phyloP scores from a whole-genome alignment of 1,139 yeast genomes.

The Kazachstania sp. region DNA sequence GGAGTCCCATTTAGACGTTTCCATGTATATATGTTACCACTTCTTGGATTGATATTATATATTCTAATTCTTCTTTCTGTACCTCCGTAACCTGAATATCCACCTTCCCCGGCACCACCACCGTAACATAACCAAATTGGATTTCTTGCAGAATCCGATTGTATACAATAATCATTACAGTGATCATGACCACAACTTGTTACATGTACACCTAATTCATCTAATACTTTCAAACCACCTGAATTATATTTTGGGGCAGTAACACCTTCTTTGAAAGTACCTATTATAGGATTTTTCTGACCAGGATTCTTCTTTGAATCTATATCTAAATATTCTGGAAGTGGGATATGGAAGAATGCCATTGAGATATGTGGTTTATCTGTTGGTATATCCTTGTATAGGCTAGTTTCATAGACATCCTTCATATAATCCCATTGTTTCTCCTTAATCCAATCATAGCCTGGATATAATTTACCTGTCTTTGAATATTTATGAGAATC shows the following conservation, averaged over 20 bases:
- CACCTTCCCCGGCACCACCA: constrained; percentile 91
- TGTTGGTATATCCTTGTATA: constrained; percentile 27
- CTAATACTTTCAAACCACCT: constrained; percentile 51
- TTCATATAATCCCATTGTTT: constrained; percentile 58
- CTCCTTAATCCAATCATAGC: constrained; percentile 81
- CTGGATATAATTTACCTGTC: constrained; percentile 57
- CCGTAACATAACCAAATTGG: constrained; percentile 85
- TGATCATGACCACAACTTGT: constrained; percentile 90
- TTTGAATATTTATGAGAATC: constrained; percentile 74
- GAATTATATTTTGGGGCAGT: constrained; percentile 71
- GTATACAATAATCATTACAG: constrained; percentile 79
- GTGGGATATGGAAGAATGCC: constrained; percentile 92
- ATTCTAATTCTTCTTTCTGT: constrained; percentile 66
- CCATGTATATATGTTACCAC: constrained; percentile 58
- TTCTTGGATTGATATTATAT: constrained; percentile 53
- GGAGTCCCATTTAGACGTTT: constrained; percentile 57
- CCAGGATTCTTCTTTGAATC: constrained; percentile 22
- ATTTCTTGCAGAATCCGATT: constrained; percentile 33
- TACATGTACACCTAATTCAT: constrained; percentile 58
- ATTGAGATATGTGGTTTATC: constrained; percentile 50
- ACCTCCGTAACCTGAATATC: constrained; percentile 87
- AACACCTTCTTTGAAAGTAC: constrained; percentile 58
- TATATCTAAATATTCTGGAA: constrained; percentile 64
- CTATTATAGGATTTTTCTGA: constrained; percentile 40
- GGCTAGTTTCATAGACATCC: constrained; percentile 27